Base-by-base conservation (phyloP, 768 basidiomycete species). In the Trametes meyenii region DNA sequence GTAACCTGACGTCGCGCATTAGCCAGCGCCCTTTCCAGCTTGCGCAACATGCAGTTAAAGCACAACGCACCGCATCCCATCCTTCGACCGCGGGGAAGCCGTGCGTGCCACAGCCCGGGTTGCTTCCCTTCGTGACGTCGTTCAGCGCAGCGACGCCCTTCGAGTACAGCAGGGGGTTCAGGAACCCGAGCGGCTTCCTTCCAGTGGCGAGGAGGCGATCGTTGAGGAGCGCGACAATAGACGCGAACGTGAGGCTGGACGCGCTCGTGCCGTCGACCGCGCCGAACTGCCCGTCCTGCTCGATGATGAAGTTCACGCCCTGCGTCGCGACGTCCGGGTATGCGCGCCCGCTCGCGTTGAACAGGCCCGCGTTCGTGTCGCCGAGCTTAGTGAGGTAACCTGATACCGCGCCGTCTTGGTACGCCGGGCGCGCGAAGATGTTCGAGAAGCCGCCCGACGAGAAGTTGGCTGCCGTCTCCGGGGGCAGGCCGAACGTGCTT, bases 301-400 rank as follows among this genome's bases (percentile, higher is more conserved):
- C 76, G 38, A 89, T 77, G 14, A 72, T 71, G 75, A 82, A 88
- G 42, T 74, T 69, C 24, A 67, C 64, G 1, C 78, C 77, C 67
- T 86, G 86, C 0, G 88, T 85, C 0, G 88, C 73, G 21, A 90
- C 85, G 63, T 90, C 89, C 12, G 88, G 89, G 67, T 78, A 77
- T 6, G 73, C 88, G 81, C 82, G 58, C 11, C 64, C 60, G 56
- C 55, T 54, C 35, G 50, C 19, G 62, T 68, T 68, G 64, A 64
- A 70, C 12, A 64, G 49, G n/a, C 67, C 67, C 0, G 44, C 19
- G 62, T 70, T 63, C 13, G 60, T 62, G 50, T 49, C 39, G 5
- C 63, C 62, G 55, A 68, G 60, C 21, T 26, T 46, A n/a, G 49
- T 45, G 39, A 70, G 58, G 60, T 65, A 67, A 48, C 24, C 43